Percentiles rank a stretch among this genome's conserved stretches.
phyloP scores from a whole-genome alignment of 164 flowering plant genomes.

The Vitis amurensis region DNA sequence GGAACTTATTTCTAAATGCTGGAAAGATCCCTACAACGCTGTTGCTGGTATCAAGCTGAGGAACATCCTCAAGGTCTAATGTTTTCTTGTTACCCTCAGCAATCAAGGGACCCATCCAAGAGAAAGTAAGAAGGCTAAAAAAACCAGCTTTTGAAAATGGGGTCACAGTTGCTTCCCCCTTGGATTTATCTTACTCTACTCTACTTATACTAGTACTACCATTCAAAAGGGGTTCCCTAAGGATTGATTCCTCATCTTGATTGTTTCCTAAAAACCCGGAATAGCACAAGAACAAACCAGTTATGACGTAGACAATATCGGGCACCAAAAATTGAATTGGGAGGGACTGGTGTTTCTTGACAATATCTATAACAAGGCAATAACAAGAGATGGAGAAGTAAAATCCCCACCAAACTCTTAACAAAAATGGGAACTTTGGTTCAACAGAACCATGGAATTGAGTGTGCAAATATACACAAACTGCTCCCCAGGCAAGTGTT shows the following conservation, averaged over 20 bases:
- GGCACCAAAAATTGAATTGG: constrained; percentile 33
- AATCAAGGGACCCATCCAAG: constrained; percentile 62
- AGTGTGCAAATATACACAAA: constrained; percentile 40
- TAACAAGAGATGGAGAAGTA: constrained; percentile 48
- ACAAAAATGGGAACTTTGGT: constrained; percentile 37
- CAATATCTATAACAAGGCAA: constrained; percentile 42
- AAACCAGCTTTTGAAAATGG: constrained; percentile 52
- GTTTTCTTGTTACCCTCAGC: constrained; percentile 53
- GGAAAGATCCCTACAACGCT: constrained; percentile 45
- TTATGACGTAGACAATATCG: constrained; percentile 41
- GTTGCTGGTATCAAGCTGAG: constrained; percentile 48
- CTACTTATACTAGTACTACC: constrained; percentile 15
- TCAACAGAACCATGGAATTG: constrained; percentile 25
- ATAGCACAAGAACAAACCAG: constrained; percentile 48
- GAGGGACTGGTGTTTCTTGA: constrained; percentile 18
- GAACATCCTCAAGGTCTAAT: constrained; percentile 69
- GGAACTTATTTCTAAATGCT: constrained; percentile 40
- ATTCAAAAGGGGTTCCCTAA: constrained; percentile 64
- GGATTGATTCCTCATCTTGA: constrained; percentile 22
- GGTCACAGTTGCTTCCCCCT: constrained; percentile 36
- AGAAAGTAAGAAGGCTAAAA: constrained; percentile 52
- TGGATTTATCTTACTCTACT: constrained; percentile 22
- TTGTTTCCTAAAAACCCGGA: constrained; percentile 43
- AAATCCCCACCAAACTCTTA: constrained; percentile 62
- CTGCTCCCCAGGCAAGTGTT: constrained; percentile 48